Evolutionary conservation across 2,329 filamentous ascomycete species (phyloP).

Genomic region (Setomelanomma holmii): DNA sequence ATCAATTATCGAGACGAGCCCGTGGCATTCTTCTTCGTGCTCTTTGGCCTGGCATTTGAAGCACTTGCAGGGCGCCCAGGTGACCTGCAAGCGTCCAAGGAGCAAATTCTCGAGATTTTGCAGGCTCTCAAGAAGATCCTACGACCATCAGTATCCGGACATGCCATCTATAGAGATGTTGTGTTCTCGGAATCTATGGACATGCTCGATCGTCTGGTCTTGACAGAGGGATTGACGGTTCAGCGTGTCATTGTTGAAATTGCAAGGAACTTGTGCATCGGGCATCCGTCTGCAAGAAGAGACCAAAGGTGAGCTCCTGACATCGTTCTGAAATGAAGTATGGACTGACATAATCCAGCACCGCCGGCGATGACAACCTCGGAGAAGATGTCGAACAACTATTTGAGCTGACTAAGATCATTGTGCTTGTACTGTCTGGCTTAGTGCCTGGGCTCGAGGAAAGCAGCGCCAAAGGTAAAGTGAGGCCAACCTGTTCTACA

Average conservation of each 20-base stretch:
- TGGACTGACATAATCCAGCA: conserved; percentile 18
- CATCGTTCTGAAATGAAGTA: neutral
- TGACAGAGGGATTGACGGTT: conserved; percentile 88
- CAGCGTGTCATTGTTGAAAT: conserved; percentile 95
- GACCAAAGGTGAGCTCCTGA: conserved; percentile 60
- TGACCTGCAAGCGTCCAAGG: conserved; percentile 73
- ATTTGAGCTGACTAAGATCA: conserved; percentile 95
- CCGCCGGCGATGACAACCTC: conserved; percentile 71
- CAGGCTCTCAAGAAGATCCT: conserved; percentile 93
- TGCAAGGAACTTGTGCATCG: conserved; percentile 84
- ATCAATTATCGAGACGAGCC: conserved; percentile 99
- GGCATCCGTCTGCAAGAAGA: conserved; percentile 85
- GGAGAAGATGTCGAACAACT: conserved; percentile 98
- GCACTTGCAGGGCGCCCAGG: conserved; percentile 84
- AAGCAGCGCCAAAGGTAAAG: conserved; percentile 47
- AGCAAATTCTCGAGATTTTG: conserved; percentile 86
- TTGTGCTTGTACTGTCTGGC: conserved; percentile 88
- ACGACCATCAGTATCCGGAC: conserved; percentile 90
- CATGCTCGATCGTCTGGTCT: conserved; percentile 85
- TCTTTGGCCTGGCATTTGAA: conserved; percentile 96
- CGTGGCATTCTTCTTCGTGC: conserved; percentile 97
- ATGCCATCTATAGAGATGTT: conserved; percentile 94
- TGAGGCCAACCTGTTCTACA: no score
- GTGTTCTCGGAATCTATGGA: conserved; percentile 99
- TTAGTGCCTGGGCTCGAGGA: conserved; percentile 83